Evolutionary conservation across 2,329 filamentous ascomycete species (phyloP).

Genomic region (Apiospora pterosperma): DNA sequence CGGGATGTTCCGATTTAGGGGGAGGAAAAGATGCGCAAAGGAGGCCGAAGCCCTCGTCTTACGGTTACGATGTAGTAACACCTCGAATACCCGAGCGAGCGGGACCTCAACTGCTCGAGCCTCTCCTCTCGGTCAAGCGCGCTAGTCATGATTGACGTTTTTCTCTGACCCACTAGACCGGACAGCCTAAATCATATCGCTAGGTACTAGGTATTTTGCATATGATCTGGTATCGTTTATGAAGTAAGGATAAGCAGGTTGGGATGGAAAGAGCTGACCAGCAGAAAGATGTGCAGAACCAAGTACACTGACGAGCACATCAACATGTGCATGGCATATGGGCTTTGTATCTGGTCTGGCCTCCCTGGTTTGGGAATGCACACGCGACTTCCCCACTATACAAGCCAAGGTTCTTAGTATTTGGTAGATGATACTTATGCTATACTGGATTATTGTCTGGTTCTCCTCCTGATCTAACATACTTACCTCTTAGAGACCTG

Average conservation of each 20-base stretch:
- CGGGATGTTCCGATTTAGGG: background rate
- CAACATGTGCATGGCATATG: too few species aligned
- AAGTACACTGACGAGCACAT: background rate
- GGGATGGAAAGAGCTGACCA: background rate
- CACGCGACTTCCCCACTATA: conserved; percentile 10
- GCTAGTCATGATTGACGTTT: background rate
- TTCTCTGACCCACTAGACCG: background rate
- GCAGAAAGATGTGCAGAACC: background rate
- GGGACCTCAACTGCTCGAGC: background rate
- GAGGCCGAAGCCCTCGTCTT: background rate
- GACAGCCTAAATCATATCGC: background rate
- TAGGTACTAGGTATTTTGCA: background rate
- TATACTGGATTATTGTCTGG: background rate
- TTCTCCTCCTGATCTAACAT: background rate
- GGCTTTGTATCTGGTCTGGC: background rate
- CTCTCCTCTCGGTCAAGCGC: background rate
- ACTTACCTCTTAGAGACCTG: too few species aligned
- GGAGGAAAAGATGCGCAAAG: background rate
- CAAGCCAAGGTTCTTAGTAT: background rate
- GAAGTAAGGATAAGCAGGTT: background rate
- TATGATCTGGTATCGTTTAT: background rate
- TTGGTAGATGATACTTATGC: conserved; percentile 1
- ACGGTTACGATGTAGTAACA: background rate
- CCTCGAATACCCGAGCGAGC: background rate
- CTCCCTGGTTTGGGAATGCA: background rate